Evolutionary conservation across 73 alveolate species (phyloP).

Genomic region (Paramecium pentaurelia): DNA sequence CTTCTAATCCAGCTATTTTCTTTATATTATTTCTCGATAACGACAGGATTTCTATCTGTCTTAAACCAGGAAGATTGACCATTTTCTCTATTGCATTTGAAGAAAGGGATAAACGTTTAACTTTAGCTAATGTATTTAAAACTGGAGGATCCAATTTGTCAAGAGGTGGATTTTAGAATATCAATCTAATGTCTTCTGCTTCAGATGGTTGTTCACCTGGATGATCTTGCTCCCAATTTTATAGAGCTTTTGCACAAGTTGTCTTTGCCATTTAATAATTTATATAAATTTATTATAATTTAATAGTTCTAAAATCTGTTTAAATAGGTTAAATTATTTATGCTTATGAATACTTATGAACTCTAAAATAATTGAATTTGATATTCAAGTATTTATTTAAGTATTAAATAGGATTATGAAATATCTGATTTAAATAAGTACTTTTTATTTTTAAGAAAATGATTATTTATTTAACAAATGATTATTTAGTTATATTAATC

Average conservation of each 20-base stretch:
- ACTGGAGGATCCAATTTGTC: conserved; percentile 94
- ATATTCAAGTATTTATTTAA: background rate
- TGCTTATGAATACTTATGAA: background rate
- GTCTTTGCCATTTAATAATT: conserved; percentile 60
- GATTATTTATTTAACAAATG: too few species aligned
- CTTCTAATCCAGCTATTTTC: conserved; percentile 97
- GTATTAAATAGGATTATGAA: too few species aligned
- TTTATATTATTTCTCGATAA: conserved; percentile 96
- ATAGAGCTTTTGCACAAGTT: conserved; percentile 88
- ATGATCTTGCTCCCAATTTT: conserved; percentile 81
- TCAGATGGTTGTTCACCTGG: conserved; percentile 83
- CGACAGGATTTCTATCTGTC: conserved; percentile 90
- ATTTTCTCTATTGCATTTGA: conserved; percentile 92
- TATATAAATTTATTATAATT: background rate
- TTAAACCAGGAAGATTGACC: conserved; percentile 88
- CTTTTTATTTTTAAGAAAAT: too few species aligned
- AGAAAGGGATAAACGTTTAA: conserved; percentile 86
- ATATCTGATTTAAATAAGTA: background rate
- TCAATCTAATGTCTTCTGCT: conserved; percentile 84
- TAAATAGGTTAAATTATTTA: background rate
- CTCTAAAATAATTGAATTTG: background rate
- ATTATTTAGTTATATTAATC: too few species aligned
- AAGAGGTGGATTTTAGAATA: conserved; percentile 88
- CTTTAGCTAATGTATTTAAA: conserved; percentile 66
- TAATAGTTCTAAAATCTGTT: background rate